phyloP scores from a whole-genome alignment of 2,329 filamentous ascomycete species.

The Amphichorda felina region DNA sequence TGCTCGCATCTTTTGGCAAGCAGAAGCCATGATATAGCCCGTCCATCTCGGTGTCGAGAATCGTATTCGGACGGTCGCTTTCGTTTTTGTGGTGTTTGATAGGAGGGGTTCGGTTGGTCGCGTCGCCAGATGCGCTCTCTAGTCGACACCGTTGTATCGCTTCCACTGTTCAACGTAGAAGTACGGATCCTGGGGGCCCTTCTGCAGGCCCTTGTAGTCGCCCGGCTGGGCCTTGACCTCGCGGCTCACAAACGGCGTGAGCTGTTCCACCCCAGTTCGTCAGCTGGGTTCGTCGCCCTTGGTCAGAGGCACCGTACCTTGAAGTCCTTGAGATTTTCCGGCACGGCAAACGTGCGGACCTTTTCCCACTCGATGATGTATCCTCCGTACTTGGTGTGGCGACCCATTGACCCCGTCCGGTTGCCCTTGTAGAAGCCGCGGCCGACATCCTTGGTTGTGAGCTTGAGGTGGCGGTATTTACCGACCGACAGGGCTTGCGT shows the following conservation, averaged over 20 bases:
- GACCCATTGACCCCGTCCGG: slow-evolving; percentile 75
- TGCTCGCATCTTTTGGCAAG: neutral
- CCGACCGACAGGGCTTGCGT: slow-evolving; percentile 54
- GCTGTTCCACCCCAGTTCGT: slow-evolving; percentile 28
- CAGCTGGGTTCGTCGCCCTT: neutral
- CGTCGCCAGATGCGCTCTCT: slow-evolving; percentile 9
- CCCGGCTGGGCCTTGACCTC: slow-evolving; percentile 41
- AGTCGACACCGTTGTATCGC: slow-evolving; percentile 51
- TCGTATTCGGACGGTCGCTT: neutral
- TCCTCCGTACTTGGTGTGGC: slow-evolving; percentile 70
- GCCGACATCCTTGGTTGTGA: slow-evolving; percentile 88
- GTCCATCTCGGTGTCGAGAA: too few relatives aligned
- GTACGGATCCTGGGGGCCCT: slow-evolving; percentile 48
- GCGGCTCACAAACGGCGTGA: slow-evolving; percentile 67
- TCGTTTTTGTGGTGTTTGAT: neutral
- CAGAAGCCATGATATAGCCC: too few relatives aligned
- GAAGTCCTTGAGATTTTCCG: slow-evolving; percentile 54
- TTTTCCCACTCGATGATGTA: slow-evolving; percentile 79
- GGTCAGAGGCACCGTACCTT: slow-evolving; percentile 54
- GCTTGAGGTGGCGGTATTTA: slow-evolving; percentile 59
- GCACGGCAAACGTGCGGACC: slow-evolving; percentile 83
- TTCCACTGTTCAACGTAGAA: slow-evolving; percentile 57
- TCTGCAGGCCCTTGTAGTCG: slow-evolving; percentile 37
- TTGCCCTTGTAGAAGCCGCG: slow-evolving; percentile 98
- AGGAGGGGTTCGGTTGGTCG: neutral